These are phyloP conservation scores for Heimioporus sp. DNA, from an alignment of 768 basidiomycete genomes.

Conservation along the genomic window DNA sequence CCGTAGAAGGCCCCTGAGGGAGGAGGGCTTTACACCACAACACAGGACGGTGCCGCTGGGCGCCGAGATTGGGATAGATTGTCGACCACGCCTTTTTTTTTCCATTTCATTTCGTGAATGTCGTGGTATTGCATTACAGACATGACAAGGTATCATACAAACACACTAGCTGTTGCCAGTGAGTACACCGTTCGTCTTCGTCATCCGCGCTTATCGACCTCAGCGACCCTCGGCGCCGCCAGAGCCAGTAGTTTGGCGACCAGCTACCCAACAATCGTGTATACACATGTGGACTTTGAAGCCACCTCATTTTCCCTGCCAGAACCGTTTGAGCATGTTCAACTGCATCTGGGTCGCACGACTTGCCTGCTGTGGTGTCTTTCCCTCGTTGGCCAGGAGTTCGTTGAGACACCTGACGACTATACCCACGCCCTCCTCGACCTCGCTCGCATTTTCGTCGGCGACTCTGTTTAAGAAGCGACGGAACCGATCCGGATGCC, in stretches of 20 bases:
- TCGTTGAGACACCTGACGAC: conserved; percentile 70
- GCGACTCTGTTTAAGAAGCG: conserved; percentile 51
- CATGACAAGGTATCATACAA: conserved; percentile 18
- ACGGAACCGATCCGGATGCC: conserved; percentile 81
- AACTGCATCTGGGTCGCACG: background rate
- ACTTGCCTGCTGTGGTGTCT: conserved; percentile 18
- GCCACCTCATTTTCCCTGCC: conserved; percentile 19
- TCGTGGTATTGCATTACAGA: conserved; percentile 6
- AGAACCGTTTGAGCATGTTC: background rate
- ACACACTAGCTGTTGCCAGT: conserved; percentile 3
- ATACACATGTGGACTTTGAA: no score
- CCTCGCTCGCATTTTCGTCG: conserved; percentile 47
- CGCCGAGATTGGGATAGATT: no score
- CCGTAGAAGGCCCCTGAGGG: no score
- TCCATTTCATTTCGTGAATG: background rate
- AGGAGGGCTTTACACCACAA: no score
- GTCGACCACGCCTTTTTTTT: no score
- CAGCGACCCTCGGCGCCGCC: conserved; percentile 14
- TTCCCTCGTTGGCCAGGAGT: conserved; percentile 45
- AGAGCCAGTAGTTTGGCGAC: conserved; percentile 9
- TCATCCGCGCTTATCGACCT: conserved; percentile 7
- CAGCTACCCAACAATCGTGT: no score
- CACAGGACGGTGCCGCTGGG: no score
- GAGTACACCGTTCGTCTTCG: conserved; percentile 7
- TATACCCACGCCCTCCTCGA: conserved; percentile 64